Conservation (phyloP, 2,329 filamentous ascomycete genomes). For the Paraphaeosphaeria minitans region DNA sequence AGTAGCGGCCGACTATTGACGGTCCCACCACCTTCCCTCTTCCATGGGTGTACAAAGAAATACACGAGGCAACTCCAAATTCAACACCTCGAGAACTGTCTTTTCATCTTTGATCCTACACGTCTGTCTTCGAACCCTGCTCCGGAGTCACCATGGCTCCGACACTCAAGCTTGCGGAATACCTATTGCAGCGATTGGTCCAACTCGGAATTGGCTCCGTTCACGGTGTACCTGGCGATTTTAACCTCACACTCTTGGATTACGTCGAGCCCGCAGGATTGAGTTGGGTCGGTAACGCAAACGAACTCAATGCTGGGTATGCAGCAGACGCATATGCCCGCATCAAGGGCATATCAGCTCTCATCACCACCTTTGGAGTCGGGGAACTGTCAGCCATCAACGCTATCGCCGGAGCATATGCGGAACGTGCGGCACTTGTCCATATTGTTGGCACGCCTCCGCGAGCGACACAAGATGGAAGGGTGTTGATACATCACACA, state of each 20-base stretch:
- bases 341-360: conserved; percentile 64
- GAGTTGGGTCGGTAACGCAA: conserved; percentile 56
- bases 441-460: conserved; percentile 63
- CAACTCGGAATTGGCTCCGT: conserved; percentile 48
- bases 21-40: neutral
- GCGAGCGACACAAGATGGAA: conserved; percentile 50
- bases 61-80: neutral
- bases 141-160: neutral
- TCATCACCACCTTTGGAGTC: conserved; percentile 78
- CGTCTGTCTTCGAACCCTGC: neutral
- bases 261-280: conserved; percentile 43
- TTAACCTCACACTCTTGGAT: conserved; percentile 42
- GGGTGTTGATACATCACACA: conserved; percentile 66
- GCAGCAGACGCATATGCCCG: conserved; percentile 62
- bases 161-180: conserved; percentile 29
- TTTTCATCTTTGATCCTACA: neutral
- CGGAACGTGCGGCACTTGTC: conserved; percentile 71
- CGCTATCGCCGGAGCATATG: conserved; percentile 74
- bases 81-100: neutral
- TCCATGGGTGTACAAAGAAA: neutral
- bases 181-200: conserved; percentile 32
- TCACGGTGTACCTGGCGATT: conserved; percentile 50
- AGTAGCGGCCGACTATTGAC: neutral
- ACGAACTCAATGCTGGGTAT: conserved; percentile 61
- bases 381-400: conserved; percentile 72